A percentile compares a stretch with the other conserved stretches of the same genome.
phyloP scores from a whole-genome alignment of 1,139 yeast species.

The Hyphopichia khmerensis region DNA sequence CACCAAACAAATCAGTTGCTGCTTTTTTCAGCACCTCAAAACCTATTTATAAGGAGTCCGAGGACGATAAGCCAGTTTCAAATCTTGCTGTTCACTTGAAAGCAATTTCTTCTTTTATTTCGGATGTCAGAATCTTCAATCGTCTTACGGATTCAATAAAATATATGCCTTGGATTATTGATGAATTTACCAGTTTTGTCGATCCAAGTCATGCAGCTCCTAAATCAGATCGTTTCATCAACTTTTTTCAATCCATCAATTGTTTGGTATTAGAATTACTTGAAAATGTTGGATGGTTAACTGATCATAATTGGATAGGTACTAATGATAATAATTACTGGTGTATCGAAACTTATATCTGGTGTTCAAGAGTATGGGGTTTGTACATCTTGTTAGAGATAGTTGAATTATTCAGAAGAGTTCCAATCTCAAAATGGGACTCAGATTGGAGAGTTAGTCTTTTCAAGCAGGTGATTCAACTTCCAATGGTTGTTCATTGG shows the following conservation, averaged over 20 bases:
- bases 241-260: slow-evolving; percentile 41
- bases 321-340: slow-evolving; percentile 44
- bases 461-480: slow-evolving; percentile 43
- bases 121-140: slow-evolving; percentile 55
- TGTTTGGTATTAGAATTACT: slow-evolving; percentile 48
- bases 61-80: slow-evolving; percentile 16
- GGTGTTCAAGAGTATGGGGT: slow-evolving; percentile 62
- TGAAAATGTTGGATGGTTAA: slow-evolving; percentile 59
- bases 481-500: slow-evolving; percentile 62
- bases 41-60: slow-evolving; percentile 6
- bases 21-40: slow-evolving; percentile 2
- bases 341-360: slow-evolving; percentile 45
- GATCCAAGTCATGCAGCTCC: slow-evolving; percentile 27
- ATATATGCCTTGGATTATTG: slow-evolving; percentile 50
- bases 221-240: slow-evolving; percentile 32
- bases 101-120: slow-evolving; percentile 43
- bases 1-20: slow-evolving; percentile 14
- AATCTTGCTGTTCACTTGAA: slow-evolving; percentile 40
- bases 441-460: slow-evolving; percentile 34
- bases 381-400: slow-evolving; percentile 49
- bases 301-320: slow-evolving; percentile 55
- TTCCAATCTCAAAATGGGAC: slow-evolving; percentile 39
- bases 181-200: slow-evolving; percentile 32
- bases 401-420: slow-evolving; percentile 41
- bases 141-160: slow-evolving; percentile 53